Percentiles rank a stretch among this genome's conserved stretches.
These are phyloP conservation scores for Strobilomyces confusus DNA, from an alignment of 768 basidiomycete species.

Conservation along the genomic window DNA sequence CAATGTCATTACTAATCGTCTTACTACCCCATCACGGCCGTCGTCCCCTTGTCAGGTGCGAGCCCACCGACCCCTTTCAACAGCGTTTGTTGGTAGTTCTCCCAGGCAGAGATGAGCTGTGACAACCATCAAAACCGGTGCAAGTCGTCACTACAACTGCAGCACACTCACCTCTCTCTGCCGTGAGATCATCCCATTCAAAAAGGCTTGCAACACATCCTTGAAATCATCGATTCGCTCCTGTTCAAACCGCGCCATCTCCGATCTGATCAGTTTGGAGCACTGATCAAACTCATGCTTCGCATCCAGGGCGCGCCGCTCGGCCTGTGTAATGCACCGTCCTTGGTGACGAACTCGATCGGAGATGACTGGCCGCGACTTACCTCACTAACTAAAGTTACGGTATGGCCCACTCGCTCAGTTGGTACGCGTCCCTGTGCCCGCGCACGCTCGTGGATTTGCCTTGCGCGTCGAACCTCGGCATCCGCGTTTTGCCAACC, in stretches of 20 bases:
- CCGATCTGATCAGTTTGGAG: constrained; percentile 83
- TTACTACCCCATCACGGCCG: background rate
- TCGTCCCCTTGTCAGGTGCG: background rate
- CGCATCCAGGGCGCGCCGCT: constrained; percentile 76
- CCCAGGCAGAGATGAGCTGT: constrained; percentile 76
- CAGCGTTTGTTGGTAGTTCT: constrained; percentile 72
- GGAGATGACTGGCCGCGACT: constrained; percentile 17
- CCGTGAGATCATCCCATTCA: constrained; percentile 80
- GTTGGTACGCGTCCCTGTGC: constrained; percentile 68
- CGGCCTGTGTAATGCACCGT: constrained; percentile 50
- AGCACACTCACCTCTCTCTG: constrained; percentile 66
- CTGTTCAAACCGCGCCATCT: constrained; percentile 87
- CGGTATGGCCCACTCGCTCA: constrained; percentile 68
- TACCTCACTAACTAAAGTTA: constrained; percentile 80
- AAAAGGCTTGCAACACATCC: constrained; percentile 70
- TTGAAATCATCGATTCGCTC: constrained; percentile 95
- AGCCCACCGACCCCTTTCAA: constrained; percentile 43
- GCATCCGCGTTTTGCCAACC: constrained; percentile 78
- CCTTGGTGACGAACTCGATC: background rate
- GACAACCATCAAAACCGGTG: background rate
- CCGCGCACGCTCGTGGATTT: constrained; percentile 77
- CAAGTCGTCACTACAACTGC: no score
- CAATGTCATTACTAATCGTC: constrained; percentile 16
- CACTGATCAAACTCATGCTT: constrained; percentile 88
- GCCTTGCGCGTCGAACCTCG: constrained; percentile 67